These are phyloP conservation scores for Ascochyta fabae DNA, from an alignment of 2,329 filamentous ascomycete genomes.

Conservation along the genomic window DNA sequence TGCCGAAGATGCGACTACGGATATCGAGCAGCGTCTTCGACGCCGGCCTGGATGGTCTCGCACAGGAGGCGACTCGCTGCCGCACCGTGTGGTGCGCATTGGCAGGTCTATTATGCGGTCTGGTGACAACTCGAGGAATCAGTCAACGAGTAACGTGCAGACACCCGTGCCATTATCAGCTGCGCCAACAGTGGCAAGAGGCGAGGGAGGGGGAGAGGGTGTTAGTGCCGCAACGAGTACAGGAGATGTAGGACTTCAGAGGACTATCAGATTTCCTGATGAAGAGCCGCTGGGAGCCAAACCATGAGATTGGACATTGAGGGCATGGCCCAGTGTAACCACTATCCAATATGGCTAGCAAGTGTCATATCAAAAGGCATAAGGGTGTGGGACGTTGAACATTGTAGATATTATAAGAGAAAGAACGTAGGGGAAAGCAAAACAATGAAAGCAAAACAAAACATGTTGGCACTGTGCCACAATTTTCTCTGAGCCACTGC, in stretches of 20 bases:
- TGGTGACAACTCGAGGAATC: conserved; percentile 17
- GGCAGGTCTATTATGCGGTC: conserved; percentile 44
- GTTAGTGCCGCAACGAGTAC: background rate
- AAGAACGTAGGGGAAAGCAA: too few species aligned
- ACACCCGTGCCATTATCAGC: conserved; percentile 12
- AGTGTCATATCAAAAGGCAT: too few species aligned
- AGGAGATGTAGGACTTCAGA: conserved; percentile 15
- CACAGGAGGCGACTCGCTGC: conserved; percentile 30
- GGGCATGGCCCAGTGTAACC: too few species aligned
- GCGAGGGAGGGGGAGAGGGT: conserved; percentile 4
- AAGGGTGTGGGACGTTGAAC: too few species aligned
- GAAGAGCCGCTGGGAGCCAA: conserved; percentile 15
- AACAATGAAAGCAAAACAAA: too few species aligned
- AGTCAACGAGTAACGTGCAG: conserved; percentile 17
- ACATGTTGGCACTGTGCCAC: too few species aligned
- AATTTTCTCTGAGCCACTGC: too few species aligned
- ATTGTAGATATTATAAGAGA: too few species aligned
- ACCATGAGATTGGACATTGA: background rate
- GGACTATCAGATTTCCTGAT: conserved; percentile 42
- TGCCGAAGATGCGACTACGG: conserved; percentile 24
- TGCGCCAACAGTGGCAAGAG: conserved; percentile 12
- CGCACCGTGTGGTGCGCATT: conserved; percentile 42
- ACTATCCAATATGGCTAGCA: too few species aligned
- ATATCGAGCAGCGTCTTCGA: conserved; percentile 33
- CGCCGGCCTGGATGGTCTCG: conserved; percentile 33